Evolutionary conservation across 202 grass and related monocot species (phyloP).

Genomic region (Zoysia matrella): DNA sequence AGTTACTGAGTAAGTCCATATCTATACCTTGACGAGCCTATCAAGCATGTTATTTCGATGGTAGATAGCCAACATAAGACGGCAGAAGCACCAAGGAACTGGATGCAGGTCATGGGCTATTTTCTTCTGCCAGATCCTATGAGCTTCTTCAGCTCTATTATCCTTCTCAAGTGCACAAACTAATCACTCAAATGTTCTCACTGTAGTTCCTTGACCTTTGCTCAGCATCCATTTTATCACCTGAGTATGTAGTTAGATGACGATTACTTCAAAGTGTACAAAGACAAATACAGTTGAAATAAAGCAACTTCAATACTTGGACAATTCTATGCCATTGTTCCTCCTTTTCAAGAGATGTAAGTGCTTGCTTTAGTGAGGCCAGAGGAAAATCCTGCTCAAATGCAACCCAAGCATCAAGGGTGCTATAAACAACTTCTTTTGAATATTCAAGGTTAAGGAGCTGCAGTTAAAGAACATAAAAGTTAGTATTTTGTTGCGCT

Average conservation of each 20-base stretch:
- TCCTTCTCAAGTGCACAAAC: conserved; percentile 87
- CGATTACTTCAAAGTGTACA: conserved; percentile 3
- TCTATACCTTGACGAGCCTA: conserved; percentile 71
- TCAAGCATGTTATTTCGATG: conserved; percentile 90
- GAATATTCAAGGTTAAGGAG: conserved; percentile 81
- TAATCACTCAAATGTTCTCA: conserved; percentile 81
- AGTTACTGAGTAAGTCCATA: conserved; percentile 1
- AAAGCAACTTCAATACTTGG: conserved; percentile 52
- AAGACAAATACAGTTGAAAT: conserved; percentile 33
- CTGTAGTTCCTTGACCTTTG: conserved; percentile 92
- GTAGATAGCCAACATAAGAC: conserved; percentile 85
- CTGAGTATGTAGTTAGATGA: conserved; percentile 35
- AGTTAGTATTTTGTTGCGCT: conserved; percentile 16
- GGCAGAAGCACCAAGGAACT: conserved; percentile 83
- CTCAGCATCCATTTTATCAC: conserved; percentile 93
- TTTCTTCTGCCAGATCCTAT: conserved; percentile 82
- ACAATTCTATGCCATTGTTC: conserved; percentile 97
- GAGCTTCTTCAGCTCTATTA: conserved; percentile 91
- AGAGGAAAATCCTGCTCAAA: conserved; percentile 80
- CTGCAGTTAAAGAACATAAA: conserved; percentile 43
- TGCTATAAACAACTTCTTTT: conserved; percentile 84
- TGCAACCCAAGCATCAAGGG: conserved; percentile 92
- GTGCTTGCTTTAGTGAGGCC: conserved; percentile 66
- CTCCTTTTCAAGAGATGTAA: conserved; percentile 80
- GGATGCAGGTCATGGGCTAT: conserved; percentile 69